Percentiles rank a stretch among this genome's conserved stretches.
These are phyloP conservation scores for Zelopaecilomyces penicillatus DNA, from an alignment of 2,329 filamentous ascomycete genomes.

Conservation along the genomic window DNA sequence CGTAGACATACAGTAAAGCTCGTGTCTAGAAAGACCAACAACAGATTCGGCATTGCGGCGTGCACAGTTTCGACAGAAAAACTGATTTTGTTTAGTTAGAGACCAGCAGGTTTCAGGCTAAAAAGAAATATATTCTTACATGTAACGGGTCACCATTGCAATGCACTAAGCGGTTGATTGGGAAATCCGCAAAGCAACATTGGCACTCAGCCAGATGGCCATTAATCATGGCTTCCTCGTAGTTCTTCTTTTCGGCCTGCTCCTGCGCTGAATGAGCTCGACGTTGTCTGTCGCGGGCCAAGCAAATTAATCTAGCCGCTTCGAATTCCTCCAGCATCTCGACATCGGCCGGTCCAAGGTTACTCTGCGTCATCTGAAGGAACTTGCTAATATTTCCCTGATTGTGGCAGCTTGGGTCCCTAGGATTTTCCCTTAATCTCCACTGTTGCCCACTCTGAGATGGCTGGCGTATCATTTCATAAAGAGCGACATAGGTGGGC, in stretches of 20 bases:
- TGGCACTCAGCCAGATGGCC: constrained; percentile 58
- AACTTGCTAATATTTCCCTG: background rate
- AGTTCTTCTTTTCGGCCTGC: constrained; percentile 30
- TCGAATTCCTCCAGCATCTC: constrained; percentile 14
- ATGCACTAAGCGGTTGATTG: constrained; percentile 58
- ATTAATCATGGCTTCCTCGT: constrained; percentile 31
- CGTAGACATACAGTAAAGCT: constrained; percentile 61
- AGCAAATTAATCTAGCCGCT: constrained; percentile 10
- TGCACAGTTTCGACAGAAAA: constrained; percentile 63
- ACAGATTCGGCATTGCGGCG: constrained; percentile 56
- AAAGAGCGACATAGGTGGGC: constrained; percentile 12
- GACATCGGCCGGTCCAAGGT: too few species aligned
- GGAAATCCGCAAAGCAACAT: constrained; percentile 62
- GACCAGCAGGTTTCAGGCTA: background rate
- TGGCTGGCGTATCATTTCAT: background rate
- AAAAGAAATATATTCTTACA: constrained; percentile 14
- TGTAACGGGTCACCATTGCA: constrained; percentile 54
- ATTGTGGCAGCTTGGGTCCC: background rate
- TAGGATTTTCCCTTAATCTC: too few species aligned
- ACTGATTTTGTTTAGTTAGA: constrained; percentile 20
- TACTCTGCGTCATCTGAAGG: background rate
- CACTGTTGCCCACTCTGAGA: too few species aligned
- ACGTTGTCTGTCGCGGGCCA: constrained; percentile 11
- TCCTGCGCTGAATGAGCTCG: constrained; percentile 23
- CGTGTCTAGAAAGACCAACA: constrained; percentile 61